phyloP scores from a whole-genome alignment of 2,329 filamentous ascomycete species.

The Bimuria novae-zelandiae region DNA sequence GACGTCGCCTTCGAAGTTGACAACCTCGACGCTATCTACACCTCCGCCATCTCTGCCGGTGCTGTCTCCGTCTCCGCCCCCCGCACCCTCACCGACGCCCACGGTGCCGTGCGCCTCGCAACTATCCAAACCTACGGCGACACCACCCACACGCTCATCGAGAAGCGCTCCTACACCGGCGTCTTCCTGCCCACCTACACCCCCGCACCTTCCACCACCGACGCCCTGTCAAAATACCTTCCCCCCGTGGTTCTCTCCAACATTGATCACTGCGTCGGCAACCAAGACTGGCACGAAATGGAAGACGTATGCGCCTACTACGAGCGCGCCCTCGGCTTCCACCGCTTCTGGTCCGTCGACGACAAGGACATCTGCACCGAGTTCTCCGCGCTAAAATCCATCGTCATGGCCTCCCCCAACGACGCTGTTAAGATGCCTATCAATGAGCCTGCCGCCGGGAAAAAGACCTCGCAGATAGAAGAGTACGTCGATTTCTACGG shows the following conservation, averaged over 20 bases:
- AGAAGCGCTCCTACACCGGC: constrained; percentile 71
- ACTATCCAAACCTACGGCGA: constrained; percentile 92
- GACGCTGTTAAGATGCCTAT: constrained; percentile 96
- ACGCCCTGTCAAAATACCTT: constrained; percentile 56
- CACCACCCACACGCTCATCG: constrained; percentile 90
- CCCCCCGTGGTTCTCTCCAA: constrained; percentile 70
- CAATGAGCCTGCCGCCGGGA: constrained; percentile 90
- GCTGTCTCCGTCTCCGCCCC: constrained; percentile 68
- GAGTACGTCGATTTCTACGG: constrained; percentile 86
- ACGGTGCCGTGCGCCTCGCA: constrained; percentile 73
- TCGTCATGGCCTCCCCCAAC: constrained; percentile 88
- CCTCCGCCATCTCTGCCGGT: constrained; percentile 69
- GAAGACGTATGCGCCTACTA: constrained; percentile 71
- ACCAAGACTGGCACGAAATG: constrained; percentile 95
- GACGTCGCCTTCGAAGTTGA: constrained; percentile 96
- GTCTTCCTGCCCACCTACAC: constrained; percentile 81
- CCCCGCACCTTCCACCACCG: constrained; percentile 50
- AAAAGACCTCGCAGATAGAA: constrained; percentile 92
- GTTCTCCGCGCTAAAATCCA: constrained; percentile 83
- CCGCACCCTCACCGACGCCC: constrained; percentile 56
- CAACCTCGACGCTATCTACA: constrained; percentile 79
- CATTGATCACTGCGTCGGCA: constrained; percentile 97
- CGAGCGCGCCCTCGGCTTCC: constrained; percentile 86
- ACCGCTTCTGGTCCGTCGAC: constrained; percentile 97
- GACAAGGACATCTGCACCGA: constrained; percentile 92